phyloP scores from a whole-genome alignment of 1,284 basidiomycete species.

The Apiotrichum sp. region DNA sequence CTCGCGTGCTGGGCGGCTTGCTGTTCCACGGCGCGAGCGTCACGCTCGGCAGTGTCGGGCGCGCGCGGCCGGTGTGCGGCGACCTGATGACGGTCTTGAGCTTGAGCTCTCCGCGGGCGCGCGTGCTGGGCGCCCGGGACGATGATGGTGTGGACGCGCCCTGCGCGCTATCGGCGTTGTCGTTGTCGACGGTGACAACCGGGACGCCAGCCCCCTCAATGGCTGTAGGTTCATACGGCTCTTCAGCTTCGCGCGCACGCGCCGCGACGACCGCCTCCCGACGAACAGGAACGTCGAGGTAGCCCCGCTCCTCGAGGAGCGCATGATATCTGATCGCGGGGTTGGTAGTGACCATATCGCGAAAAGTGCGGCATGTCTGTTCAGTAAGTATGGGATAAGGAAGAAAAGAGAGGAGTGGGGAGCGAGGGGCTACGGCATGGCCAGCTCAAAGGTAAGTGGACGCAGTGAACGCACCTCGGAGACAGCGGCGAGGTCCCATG shows the following conservation, averaged over 20 bases:
- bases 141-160: too few species aligned
- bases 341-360: conserved; percentile 7
- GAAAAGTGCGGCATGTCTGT: conserved; percentile 5
- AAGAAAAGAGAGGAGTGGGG: neutral
- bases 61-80: conserved; percentile 18
- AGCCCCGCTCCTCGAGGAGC: conserved; percentile 19
- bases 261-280: neutral
- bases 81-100: conserved; percentile 12
- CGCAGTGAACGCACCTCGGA: conserved; percentile 26
- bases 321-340: conserved; percentile 26
- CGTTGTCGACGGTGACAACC: too few species aligned
- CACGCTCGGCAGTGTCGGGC: conserved; percentile 16
- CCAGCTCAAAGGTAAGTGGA: neutral
- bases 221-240: too few species aligned
- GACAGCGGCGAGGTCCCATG: conserved; percentile 19
- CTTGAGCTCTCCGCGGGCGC: neutral
- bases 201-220: too few species aligned
- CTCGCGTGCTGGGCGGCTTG: conserved; percentile 6
- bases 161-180: too few species aligned
- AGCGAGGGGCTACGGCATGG: neutral
- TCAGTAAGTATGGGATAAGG: conserved; percentile 5
- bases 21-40: conserved; percentile 18
- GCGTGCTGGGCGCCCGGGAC: too few species aligned
- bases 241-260: neutral
- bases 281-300: conserved; percentile 25